These are phyloP conservation scores for Fragaria nilgerrensis DNA, from an alignment of 306 rosid species.

Conservation along the genomic window DNA sequence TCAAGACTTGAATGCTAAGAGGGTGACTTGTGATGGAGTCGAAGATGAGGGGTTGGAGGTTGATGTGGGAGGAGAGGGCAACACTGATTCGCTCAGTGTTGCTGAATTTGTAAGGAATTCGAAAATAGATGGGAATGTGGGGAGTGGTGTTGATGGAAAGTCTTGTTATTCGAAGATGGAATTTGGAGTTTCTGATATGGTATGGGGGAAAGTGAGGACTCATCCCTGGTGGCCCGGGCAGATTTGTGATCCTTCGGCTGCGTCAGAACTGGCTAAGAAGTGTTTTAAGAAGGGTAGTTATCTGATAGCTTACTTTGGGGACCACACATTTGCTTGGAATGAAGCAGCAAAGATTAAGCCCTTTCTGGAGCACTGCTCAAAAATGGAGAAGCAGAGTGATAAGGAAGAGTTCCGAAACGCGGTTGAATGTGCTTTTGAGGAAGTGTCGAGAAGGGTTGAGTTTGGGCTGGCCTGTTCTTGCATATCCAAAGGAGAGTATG, in stretches of 20 bases:
- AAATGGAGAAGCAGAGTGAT: constrained; percentile 60
- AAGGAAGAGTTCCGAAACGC: constrained; percentile 52
- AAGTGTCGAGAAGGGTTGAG: constrained; percentile 72
- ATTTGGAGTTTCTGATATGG: constrained; percentile 52
- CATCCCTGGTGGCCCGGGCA: constrained; percentile 99
- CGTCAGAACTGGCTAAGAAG: constrained; percentile 66
- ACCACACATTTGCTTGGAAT: constrained; percentile 78
- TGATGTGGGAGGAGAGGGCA: constrained; percentile 27
- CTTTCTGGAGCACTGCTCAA: constrained; percentile 52
- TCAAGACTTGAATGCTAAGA: constrained; percentile 13
- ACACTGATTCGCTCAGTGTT: not conserved
- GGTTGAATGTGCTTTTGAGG: constrained; percentile 66
- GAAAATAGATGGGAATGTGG: constrained; percentile 16
- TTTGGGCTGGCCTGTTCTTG: constrained; percentile 72
- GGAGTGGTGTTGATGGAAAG: constrained; percentile 17
- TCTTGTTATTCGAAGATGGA: constrained; percentile 28
- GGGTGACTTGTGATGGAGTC: constrained; percentile 14
- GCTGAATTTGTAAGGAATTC: not conserved
- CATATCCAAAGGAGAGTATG: constrained; percentile 42
- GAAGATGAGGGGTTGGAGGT: constrained; percentile 24
- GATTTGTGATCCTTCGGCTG: constrained; percentile 65
- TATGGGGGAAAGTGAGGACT: constrained; percentile 85
- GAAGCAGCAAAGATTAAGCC: constrained; percentile 62
- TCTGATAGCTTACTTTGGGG: constrained; percentile 76
- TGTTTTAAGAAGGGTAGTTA: constrained; percentile 45